phyloP scores from a whole-genome alignment of 139 green algal species.

The Asterochloris erici region DNA sequence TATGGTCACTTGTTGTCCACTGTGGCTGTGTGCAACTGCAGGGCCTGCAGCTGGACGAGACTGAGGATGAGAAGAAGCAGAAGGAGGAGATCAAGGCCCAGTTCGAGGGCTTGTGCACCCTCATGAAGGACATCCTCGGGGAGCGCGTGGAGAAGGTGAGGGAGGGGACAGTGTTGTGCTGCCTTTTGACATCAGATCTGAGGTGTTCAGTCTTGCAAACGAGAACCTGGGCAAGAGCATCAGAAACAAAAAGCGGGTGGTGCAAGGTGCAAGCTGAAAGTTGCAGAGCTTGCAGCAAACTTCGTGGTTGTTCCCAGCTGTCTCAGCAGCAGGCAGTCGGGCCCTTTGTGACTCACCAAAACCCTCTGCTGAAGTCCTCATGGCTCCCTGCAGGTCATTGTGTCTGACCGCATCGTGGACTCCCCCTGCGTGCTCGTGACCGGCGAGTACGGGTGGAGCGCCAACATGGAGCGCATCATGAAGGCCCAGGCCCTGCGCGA shows the following conservation, averaged over 20 bases:
- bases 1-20: too few relatives aligned
- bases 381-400: conserved; percentile 63
- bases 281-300: conserved; percentile 35
- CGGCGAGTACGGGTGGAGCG: conserved; percentile 98
- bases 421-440: conserved; percentile 99
- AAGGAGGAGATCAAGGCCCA: conserved; percentile 94
- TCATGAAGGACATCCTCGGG: conserved; percentile 98
- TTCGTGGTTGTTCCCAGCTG: background rate
- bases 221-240: too few relatives aligned
- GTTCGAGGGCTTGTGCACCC: conserved; percentile 92
- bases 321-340: background rate
- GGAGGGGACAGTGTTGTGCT: background rate
- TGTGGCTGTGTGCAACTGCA: too few relatives aligned
- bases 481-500: conserved; percentile 97
- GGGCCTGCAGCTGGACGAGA: conserved; percentile 77
- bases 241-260: too few relatives aligned
- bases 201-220: too few relatives aligned
- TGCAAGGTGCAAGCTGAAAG: conserved; percentile 7
- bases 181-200: too few relatives aligned
- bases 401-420: conserved; percentile 98
- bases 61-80: conserved; percentile 64
- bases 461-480: conserved; percentile 99
- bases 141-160: conserved; percentile 89
- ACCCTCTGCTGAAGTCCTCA: background rate
- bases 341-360: background rate